A percentile compares a stretch with the other conserved stretches of the same genome.
These are phyloP conservation scores for Rostrohypoxylon terebratum DNA, from an alignment of 495 filamentous ascomycete genomes.

Conservation along the genomic window DNA sequence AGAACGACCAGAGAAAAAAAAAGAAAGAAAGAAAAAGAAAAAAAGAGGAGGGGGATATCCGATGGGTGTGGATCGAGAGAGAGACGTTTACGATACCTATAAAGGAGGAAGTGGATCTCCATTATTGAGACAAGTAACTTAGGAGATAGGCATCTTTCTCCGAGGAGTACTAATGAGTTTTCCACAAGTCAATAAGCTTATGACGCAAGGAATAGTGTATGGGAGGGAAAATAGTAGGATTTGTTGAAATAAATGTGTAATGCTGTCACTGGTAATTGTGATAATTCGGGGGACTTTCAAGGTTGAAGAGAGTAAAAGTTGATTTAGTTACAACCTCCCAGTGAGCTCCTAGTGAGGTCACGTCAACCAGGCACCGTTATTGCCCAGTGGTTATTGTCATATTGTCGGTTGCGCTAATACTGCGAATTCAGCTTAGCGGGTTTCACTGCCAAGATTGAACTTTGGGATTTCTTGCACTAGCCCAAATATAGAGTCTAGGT, in stretches of 20 bases:
- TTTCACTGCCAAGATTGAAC: slow-evolving; percentile 30
- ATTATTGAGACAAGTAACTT: slow-evolving; percentile 22
- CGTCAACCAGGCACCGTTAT: neutral
- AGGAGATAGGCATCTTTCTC: neutral
- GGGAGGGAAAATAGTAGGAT: neutral
- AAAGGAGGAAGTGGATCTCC: slow-evolving; percentile 8
- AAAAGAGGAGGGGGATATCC: slow-evolving; percentile 9
- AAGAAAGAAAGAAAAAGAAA: slow-evolving; percentile 29
- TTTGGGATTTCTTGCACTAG: slow-evolving; percentile 2
- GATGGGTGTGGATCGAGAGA: slow-evolving; percentile 16
- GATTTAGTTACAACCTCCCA: neutral
- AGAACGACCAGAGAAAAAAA: slow-evolving; percentile 26
- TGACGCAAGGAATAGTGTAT: neutral
- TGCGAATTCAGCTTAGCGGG: slow-evolving; percentile 35
- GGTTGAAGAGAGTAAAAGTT: slow-evolving; percentile 1
- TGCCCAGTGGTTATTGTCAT: no score
- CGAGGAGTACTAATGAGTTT: neutral
- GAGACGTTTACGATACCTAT: neutral
- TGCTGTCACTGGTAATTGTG: neutral
- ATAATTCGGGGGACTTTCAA: neutral
- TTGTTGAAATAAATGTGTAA: neutral
- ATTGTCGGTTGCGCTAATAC: slow-evolving; percentile 10
- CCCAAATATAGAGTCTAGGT: slow-evolving; percentile 4
- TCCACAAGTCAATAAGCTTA: neutral
- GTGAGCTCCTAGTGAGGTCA: neutral